Evolutionary conservation across 164 flowering plant species (phyloP), one percentile per base, ranked within the genome.

Genomic region (Warburgia ugandensis): DNA sequence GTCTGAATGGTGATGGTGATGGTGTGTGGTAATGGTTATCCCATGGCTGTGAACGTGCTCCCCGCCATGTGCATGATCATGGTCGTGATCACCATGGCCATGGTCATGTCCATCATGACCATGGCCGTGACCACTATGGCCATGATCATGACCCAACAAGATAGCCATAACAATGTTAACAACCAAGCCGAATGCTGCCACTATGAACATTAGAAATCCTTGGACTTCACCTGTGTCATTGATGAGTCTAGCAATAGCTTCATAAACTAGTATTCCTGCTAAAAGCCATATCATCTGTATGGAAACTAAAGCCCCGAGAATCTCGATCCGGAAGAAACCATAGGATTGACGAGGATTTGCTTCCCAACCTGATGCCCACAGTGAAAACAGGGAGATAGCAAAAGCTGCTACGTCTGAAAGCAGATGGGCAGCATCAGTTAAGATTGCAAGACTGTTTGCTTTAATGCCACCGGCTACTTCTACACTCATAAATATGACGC

Each of bases 351-450:
- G 78, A 4, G 96, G 94, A 40, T 69, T 88, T 13, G 96, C 96
- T 66, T 85, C 96, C 96, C 96, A 87, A 23, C 94, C 94, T 13
- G 96, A 63, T 16, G 91, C 94, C 96, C 96, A 84, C 14, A 87
- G 50, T 0, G 96, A 88, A 61, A 88, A 85, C 58, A 88, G 56
- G 1, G 96, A 88, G 16, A 88, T 88, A 3, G 86, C 96, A 68
- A 88, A 88, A 14, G 96, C 94, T 10, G 96, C 89, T 50, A 88
- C 94, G 67, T 87, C 94, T 2, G 94, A 82, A 17, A 87, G 62
- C 33, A 84, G 69, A 61, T 84, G 96, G 38, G 96, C 96, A 5
- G 96, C 96, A 68, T 87, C 96, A 2, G 96, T 84, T 47, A 87
- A 50, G 59, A 87, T 84, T 16, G 94, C 88, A 13, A 87, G 81